Evolutionary conservation across 202 grass and related monocot genomes (phyloP), one percentile per base, ranked within the genome.

Genomic region (Setaria italica): DNA sequence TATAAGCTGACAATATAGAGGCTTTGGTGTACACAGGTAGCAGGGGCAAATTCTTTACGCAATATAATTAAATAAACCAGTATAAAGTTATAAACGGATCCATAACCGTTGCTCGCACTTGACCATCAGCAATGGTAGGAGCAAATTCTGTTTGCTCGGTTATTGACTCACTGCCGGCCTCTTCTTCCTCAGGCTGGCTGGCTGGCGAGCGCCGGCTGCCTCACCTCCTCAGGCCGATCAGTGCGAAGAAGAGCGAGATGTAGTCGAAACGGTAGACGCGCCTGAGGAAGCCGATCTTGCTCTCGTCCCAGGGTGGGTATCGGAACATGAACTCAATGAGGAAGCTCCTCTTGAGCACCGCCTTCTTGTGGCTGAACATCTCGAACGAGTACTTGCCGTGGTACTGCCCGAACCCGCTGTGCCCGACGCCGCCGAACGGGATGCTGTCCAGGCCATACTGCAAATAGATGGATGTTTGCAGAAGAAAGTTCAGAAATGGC

Each of bases 341-440:
- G 74, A 92, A 85, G 91, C 90, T 94, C 25, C 97, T 84, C 49
- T 86, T 92, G 21, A 96, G 42, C 74, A 99, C 91, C 5, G 93
- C 55, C 89, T 98, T 98, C 90, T 84, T 91, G 83, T 98, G 90
- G 62, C 91, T 94, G 78, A 95, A 98, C 69, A 93, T 53, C 53
- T 98, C 96, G 37, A 98, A 98, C 2, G 95, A 88, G 85, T 88
- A 95, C 87, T 94, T 95, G 78, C 95, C 95, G n/a, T 98, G 95
- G 80, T 98, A 98, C 67, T 90, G 91, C 8, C 91, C 95, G 21
- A 90, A 93, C 29, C 93, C 95, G 34, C 95, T 92, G 4, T 81
- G 59, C 48, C 96, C 96, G 14, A 92, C 20, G 32, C 93, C 96
- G 8, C 93, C 96, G 55, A 99, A 99, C 41, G 96, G 93, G 65